A percentile compares a stretch with the other conserved stretches of the same genome.
Conservation (phyloP, 2,329 filamentous ascomycete genomes). For the Pezicula radicicola region DNA sequence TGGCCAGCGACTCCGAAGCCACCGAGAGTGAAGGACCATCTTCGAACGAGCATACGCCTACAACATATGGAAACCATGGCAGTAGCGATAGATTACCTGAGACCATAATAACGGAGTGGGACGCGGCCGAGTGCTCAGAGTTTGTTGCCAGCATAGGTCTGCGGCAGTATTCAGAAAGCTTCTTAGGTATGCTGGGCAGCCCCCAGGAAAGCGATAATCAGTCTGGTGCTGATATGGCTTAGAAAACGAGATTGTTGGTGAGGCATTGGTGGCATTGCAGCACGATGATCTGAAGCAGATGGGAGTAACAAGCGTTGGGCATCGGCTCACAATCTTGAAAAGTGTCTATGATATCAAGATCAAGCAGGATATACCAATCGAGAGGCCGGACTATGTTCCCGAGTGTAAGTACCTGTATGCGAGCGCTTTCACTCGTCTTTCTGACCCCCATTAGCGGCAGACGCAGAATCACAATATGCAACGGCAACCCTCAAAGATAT, state of each 20-base stretch:
- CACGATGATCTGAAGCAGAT: conserved; percentile 96
- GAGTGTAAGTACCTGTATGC: conserved; percentile 61
- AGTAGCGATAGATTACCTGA: conserved; percentile 67
- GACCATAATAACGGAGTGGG: conserved; percentile 77
- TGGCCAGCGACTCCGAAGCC: conserved; percentile 62
- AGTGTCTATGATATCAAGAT: conserved; percentile 96
- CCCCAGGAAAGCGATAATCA: conserved; percentile 1
- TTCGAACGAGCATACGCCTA: conserved; percentile 69
- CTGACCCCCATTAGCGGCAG: conserved; percentile 63
- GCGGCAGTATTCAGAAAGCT: conserved; percentile 76
- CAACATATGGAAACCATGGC: conserved; percentile 67
- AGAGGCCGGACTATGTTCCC: conserved; percentile 91
- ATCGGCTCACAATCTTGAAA: conserved; percentile 92
- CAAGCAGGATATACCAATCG: conserved; percentile 85
- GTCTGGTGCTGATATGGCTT: conserved; percentile 26
- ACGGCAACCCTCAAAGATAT: conserved; percentile 92
- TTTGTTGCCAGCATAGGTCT: conserved; percentile 80
- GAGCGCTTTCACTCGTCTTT: neutral
- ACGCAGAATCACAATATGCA: conserved; percentile 80
- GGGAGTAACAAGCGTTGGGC: conserved; percentile 88
- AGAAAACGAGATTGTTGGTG: conserved; percentile 95
- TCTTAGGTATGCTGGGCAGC: conserved; percentile 63
- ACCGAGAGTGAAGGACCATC: conserved; percentile 71
- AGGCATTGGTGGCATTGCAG: conserved; percentile 81
- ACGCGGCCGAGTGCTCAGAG: conserved; percentile 83